Conservation (phyloP, 2,329 filamentous ascomycete species). For the Neophaeococcomyces mojaviensis region DNA sequence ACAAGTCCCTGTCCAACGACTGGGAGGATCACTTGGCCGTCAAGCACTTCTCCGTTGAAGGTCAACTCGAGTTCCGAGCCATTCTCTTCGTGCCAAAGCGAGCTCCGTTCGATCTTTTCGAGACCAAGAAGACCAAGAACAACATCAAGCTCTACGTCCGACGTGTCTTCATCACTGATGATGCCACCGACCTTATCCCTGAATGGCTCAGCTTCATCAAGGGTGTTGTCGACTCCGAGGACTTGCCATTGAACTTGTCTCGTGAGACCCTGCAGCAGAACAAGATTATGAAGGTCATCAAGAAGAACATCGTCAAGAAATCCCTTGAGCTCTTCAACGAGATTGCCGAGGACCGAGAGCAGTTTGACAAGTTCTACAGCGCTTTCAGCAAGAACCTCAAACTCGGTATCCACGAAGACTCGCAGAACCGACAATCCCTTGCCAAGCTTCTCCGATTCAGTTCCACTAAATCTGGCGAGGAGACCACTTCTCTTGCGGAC, state of each 20-base stretch:
- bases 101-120: constrained; percentile 97
- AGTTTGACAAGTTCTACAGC: constrained; percentile 99
- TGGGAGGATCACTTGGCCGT: constrained; percentile 99
- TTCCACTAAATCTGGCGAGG: constrained; percentile 97
- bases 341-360: constrained; percentile 98
- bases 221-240: constrained; percentile 99
- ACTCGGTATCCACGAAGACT: constrained; percentile 99
- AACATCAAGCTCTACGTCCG: constrained; percentile 99
- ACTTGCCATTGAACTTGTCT: constrained; percentile 97
- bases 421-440: constrained; percentile 85
- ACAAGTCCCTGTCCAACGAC: constrained; percentile 99
- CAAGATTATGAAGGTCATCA: constrained; percentile 99
- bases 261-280: constrained; percentile 99
- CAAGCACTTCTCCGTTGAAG: constrained; percentile 99
- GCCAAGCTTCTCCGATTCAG: constrained; percentile 98
- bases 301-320: constrained; percentile 99
- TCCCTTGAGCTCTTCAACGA: constrained; percentile 98
- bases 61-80: constrained; percentile 99
- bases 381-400: constrained; percentile 99
- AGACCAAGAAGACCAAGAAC: constrained; percentile 99
- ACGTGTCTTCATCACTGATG: constrained; percentile 99
- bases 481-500: constrained; percentile 88
- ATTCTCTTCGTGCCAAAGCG: constrained; percentile 99
- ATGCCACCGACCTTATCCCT: constrained; percentile 96
- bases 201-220: constrained; percentile 99